A percentile compares a stretch with the other conserved stretches of the same genome.
Conservation (phyloP, 2,329 filamentous ascomycete genomes). For the Claviceps digitariae region DNA sequence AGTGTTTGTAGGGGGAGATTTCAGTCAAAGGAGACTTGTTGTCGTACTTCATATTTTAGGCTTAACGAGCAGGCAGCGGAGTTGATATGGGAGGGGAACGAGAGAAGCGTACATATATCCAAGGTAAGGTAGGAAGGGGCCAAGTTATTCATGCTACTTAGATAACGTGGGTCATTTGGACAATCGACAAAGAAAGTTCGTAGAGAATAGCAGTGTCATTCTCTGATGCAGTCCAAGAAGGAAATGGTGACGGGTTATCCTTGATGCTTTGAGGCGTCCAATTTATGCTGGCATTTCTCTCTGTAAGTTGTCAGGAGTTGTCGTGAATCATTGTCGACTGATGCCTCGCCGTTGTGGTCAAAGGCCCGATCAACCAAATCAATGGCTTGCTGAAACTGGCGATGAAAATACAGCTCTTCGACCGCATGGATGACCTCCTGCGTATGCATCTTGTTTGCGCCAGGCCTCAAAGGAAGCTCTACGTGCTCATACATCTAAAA, state of each 20-base stretch:
- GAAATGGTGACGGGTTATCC: background rate
- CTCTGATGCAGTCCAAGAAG: background rate
- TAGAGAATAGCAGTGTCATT: background rate
- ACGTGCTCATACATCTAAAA: slow-evolving; percentile 31
- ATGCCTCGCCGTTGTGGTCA: slow-evolving; percentile 13
- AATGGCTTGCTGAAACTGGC: slow-evolving; percentile 31
- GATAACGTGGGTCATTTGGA: background rate
- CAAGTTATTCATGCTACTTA: background rate
- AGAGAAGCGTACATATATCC: no score
- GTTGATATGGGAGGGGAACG: background rate
- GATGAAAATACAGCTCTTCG: slow-evolving; percentile 44
- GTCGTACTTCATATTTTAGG: background rate
- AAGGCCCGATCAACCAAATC: slow-evolving; percentile 26
- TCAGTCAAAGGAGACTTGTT: background rate
- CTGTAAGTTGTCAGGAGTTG: slow-evolving; percentile 29
- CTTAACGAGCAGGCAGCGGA: background rate
- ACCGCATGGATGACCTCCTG: slow-evolving; percentile 41
- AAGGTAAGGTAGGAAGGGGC: no score
- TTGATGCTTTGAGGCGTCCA: slow-evolving; percentile 1
- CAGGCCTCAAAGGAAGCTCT: slow-evolving; percentile 24
- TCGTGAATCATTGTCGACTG: slow-evolving; percentile 30
- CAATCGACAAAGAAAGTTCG: background rate
- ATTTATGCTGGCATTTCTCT: slow-evolving; percentile 24
- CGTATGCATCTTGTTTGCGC: slow-evolving; percentile 30
- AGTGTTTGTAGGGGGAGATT: background rate